Base-by-base conservation (phyloP, 805 yeast species). In the Millerago galiae region DNA sequence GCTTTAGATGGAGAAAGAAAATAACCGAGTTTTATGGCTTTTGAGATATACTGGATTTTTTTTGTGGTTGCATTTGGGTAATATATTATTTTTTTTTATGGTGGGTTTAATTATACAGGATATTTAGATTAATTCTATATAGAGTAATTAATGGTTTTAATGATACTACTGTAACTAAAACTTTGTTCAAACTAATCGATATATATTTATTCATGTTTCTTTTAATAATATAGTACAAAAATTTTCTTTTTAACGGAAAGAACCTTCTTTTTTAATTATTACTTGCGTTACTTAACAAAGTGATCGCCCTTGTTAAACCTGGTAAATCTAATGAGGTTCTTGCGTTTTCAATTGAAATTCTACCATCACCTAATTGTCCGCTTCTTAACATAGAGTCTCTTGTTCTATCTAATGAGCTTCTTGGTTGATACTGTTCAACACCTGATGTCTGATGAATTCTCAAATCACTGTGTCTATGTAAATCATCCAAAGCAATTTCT, bases 1-100 rank as follows among this genome's bases (percentile, higher is more conserved):
- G 91, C 10, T 65, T 74, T 44, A 70, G 81, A 59, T 76, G 85
- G 80, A 78, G 93, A 60, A 49, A 55, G 26, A 72, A 61, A 50
- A 72, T 71, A 1, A 39, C 63, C 12, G 44, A 55, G 10, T 49
- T 56, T 25, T 53, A 59, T 51, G 35, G 24, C 16, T 21, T 17
- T 39, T 34, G 25, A 16, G 11, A n/a, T 1, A 11, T 13, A 6
- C 27, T 11, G 6, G 15, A 12, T 15, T 8, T 2, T 10, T 35
- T 15, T 12, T 35, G 18, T 15, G 24, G 16, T 24, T n/a, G 5
- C 6, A n/a, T 21, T 17, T 30, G 15, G 24, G n/a, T 17, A 15
- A 16, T 9, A 14, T 31, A 15, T 32, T 15, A 15, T 15, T 30
- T 15, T 8, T 30, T 5, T 14, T 30, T 8, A 15, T 31, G 10